Evolutionary conservation across 1,284 basidiomycete genomes (phyloP), one percentile per base, ranked within the genome.

Genomic region (Rhodotorula sp.): DNA sequence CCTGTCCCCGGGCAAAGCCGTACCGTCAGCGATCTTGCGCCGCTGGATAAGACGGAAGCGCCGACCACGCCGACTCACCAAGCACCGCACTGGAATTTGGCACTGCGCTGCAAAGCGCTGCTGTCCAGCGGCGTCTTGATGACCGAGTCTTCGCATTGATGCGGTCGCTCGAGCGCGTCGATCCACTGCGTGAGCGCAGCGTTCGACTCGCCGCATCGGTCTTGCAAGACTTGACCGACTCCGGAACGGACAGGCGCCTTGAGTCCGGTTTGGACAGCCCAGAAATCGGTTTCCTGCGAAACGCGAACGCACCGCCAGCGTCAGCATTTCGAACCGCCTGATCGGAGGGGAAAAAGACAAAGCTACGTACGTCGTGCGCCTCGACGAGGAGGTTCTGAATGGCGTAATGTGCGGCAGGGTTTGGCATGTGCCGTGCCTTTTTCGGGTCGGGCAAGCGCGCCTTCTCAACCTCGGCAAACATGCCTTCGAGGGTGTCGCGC

Each of bases 351-450:
- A 20, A 10, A n/a, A 46, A 8, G 8, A 20, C 26, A 3, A 23
- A 23, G 10, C 29, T 6, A 52, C 59, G 47, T 34, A 69, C 68
- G 31, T 65, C 61, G 49, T 66, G 54, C 18, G 57, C 56, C 48
- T 73, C 71, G 43, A 64, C 58, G 39, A 73, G 59, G 16, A 73
- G 26, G 43, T 64, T 58, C 60, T 73, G 71, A 3, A 73, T 47
- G 15, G 71, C 71, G 39, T 67, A 73, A 39, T 73, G 69, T 23
- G 64, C 71, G 7, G 71, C 71, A 10, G 71, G 71, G 52, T 73
- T 65, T 20, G 71, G 71, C n/a, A 64, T 56, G 14, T 59, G 58
- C 4, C 15, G 58, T 15, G 69, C 64, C 58, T 62, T 63, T 16
- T 51, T 56, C 63, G 62, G 51, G 8, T 54, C 29, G 5, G 68